Evolutionary conservation across 805 yeast species (phyloP).

Genomic region (Candida nemodendra): DNA sequence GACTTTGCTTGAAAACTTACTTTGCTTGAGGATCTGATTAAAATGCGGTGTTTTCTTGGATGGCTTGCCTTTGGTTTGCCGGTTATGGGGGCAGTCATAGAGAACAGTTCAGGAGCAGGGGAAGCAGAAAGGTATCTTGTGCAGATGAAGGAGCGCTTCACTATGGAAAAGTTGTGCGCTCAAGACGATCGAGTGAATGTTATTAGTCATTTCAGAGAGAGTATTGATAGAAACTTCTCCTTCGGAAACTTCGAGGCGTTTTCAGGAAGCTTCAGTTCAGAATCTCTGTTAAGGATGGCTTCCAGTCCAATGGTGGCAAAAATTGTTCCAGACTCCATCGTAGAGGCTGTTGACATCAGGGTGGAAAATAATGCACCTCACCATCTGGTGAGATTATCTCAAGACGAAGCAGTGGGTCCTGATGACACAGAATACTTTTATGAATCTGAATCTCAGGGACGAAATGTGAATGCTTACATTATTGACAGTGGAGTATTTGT

Average conservation of each 20-base stretch:
- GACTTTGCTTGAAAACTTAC: no score
- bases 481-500: slow-evolving; percentile 80
- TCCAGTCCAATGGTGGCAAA: slow-evolving; percentile 64
- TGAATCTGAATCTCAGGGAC: slow-evolving; percentile 48
- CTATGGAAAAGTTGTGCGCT: slow-evolving; percentile 47
- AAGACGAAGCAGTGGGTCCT: slow-evolving; percentile 33
- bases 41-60: no score
- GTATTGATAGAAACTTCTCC: slow-evolving; percentile 52
- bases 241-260: slow-evolving; percentile 75
- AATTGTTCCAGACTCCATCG: slow-evolving; percentile 62
- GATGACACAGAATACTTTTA: slow-evolving; percentile 45
- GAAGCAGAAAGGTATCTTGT: slow-evolving; percentile 41
- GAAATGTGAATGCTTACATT: slow-evolving; percentile 68
- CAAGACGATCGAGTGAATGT: slow-evolving; percentile 38
- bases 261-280: slow-evolving; percentile 57
- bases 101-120: slow-evolving; percentile 4
- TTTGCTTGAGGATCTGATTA: no score
- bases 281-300: slow-evolving; percentile 45
- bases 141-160: slow-evolving; percentile 48
- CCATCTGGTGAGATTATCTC: slow-evolving; percentile 65
- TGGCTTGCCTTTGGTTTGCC: no score
- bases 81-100: no score
- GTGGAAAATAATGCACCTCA: slow-evolving; percentile 40
- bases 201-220: slow-evolving; percentile 43
- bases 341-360: slow-evolving; percentile 53